phyloP scores from a whole-genome alignment of 192 early-diverging fungal species.

The Coemansia sp. region DNA sequence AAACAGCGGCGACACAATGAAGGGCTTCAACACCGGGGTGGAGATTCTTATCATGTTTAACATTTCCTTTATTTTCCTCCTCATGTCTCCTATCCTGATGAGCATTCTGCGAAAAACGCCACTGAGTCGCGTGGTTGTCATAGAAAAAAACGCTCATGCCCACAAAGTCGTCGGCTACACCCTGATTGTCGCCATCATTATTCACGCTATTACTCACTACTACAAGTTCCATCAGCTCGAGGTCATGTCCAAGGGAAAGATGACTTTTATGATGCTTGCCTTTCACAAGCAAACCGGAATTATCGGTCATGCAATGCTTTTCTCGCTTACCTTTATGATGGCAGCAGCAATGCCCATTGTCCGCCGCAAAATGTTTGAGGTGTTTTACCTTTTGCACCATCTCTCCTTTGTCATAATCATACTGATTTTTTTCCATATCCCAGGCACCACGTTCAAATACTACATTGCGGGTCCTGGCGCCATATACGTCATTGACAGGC shows the following conservation, averaged over 20 bases:
- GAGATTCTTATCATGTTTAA: constrained; percentile 51
- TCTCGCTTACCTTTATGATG: constrained; percentile 14
- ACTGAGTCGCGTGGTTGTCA: constrained; percentile 63
- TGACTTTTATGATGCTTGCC: constrained; percentile 48
- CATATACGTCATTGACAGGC: constrained; percentile 68
- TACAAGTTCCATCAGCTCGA: constrained; percentile 61
- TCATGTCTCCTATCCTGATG: constrained; percentile 79
- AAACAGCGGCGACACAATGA: constrained; percentile 40
- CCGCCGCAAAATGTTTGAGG: constrained; percentile 58
- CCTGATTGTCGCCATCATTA: constrained; percentile 64
- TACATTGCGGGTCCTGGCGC: constrained; percentile 64
- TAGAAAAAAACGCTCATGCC: constrained; percentile 79
- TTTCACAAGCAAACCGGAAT: constrained; percentile 63
- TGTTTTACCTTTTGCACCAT: constrained; percentile 84
- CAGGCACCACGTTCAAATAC: constrained; percentile 72
- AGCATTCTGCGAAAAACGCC: constrained; percentile 67
- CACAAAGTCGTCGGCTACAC: constrained; percentile 75
- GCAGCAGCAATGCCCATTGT: constrained; percentile 27
- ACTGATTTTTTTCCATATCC: constrained; percentile 69
- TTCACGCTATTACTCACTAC: constrained; percentile 71
- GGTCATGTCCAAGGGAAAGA: constrained; percentile 20
- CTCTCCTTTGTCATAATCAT: constrained; percentile 75
- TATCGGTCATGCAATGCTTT: constrained; percentile 64
- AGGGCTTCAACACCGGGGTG: constrained; percentile 27
- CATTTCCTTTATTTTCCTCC: constrained; percentile 58